Evolutionary conservation across 129 eudicot species (phyloP).

Genomic region (Escallonia herrerae): DNA sequence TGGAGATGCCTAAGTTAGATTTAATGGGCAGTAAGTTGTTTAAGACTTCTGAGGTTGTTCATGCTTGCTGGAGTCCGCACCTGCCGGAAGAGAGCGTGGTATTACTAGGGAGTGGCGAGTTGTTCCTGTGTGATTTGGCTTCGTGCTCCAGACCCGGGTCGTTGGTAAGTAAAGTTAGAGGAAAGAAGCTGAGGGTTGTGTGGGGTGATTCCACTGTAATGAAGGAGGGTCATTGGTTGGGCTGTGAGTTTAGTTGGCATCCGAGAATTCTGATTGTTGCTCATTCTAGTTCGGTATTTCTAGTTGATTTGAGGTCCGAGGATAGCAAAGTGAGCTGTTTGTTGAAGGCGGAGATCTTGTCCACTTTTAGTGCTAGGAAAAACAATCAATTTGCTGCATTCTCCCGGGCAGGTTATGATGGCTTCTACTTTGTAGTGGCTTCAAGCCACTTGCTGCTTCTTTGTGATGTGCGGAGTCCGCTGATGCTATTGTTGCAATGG

Average conservation of each 20-base stretch:
- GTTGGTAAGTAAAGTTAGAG: constrained; percentile 15
- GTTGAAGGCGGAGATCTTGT: constrained; percentile 31
- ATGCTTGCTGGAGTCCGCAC: constrained; percentile 91
- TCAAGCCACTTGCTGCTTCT: constrained; percentile 45
- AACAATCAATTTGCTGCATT: constrained; percentile 49
- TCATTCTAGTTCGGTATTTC: constrained; percentile 33
- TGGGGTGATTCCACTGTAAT: constrained; percentile 25
- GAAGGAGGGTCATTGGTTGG: constrained; percentile 47
- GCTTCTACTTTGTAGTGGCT: constrained; percentile 41
- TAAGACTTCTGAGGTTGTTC: constrained; percentile 25
- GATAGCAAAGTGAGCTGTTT: constrained; percentile 29
- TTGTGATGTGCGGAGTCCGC: constrained; percentile 68
- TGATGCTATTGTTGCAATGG: constrained; percentile 64
- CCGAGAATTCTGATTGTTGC: constrained; percentile 60
- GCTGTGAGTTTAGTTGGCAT: constrained; percentile 84
- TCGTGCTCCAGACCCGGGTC: background rate
- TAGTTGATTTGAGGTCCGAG: constrained; percentile 57
- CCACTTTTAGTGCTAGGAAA: background rate
- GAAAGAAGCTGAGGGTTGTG: constrained; percentile 20
- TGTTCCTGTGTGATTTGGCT: constrained; percentile 57
- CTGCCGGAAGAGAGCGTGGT: constrained; percentile 50
- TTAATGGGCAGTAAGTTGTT: constrained; percentile 30
- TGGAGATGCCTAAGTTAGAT: constrained; percentile 18
- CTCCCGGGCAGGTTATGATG: constrained; percentile 44
- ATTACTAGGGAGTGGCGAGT: constrained; percentile 47